These are phyloP conservation scores for Oxyria digyna DNA, from an alignment of 148 eudicot genomes.

Conservation along the genomic window DNA sequence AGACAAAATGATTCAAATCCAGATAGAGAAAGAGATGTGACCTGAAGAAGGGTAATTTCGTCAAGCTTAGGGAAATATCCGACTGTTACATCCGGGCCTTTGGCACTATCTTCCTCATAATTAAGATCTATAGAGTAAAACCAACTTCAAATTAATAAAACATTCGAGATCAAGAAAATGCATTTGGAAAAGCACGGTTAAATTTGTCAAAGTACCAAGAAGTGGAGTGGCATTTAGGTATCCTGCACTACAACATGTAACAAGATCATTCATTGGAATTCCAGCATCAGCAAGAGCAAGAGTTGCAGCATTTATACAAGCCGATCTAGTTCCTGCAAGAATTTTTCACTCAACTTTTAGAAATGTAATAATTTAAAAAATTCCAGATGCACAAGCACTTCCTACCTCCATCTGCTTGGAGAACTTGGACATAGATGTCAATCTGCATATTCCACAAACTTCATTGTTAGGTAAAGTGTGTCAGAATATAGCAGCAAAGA, in stretches of 20 bases:
- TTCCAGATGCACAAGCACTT: background rate
- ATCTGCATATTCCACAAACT: conserved; percentile 35
- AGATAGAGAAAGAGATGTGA: conserved; percentile 1
- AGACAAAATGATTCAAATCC: background rate
- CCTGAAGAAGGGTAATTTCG: conserved; percentile 94
- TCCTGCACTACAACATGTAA: conserved; percentile 92
- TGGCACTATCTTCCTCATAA: conserved; percentile 93
- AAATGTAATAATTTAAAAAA: too few species aligned
- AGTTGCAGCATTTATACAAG: conserved; percentile 97
- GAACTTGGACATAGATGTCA: conserved; percentile 96
- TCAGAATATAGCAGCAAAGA: background rate
- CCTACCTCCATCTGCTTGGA: conserved; percentile 96
- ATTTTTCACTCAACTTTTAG: too few species aligned
- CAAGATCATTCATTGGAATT: conserved; percentile 92
- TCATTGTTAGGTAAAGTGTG: background rate
- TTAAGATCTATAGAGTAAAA: conserved; percentile 46
- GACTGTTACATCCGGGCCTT: conserved; percentile 94
- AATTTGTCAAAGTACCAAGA: conserved; percentile 41
- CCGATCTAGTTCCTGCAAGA: conserved; percentile 81
- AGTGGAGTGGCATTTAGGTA: conserved; percentile 77
- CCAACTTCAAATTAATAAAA: background rate
- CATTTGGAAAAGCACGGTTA: background rate
- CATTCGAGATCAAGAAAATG: background rate
- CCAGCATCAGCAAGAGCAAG: conserved; percentile 98
- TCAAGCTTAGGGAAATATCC: conserved; percentile 82